A percentile compares a stretch with the other conserved stretches of the same genome.
phyloP scores from a whole-genome alignment of 169 alveolate species.

The Plasmodium billcollinsi region DNA sequence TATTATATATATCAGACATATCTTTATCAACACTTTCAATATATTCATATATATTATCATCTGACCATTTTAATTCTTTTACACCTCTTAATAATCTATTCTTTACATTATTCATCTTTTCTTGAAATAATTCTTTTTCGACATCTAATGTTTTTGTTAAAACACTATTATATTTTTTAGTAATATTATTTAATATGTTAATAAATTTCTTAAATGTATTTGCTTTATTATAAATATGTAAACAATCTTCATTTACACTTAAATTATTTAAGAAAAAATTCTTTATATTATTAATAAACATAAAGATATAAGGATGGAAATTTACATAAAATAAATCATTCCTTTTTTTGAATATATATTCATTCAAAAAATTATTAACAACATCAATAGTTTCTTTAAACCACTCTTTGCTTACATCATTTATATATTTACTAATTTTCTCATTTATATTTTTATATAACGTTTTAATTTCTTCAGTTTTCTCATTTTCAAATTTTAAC shows the following conservation, averaged over 20 bases:
- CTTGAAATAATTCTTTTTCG: constrained; percentile 56
- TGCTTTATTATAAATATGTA: constrained; percentile 53
- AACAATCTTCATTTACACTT: constrained; percentile 51
- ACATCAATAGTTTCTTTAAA: constrained; percentile 58
- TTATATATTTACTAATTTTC: constrained; percentile 57
- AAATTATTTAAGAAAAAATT: constrained; percentile 54
- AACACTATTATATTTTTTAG: constrained; percentile 40
- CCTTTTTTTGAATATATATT: constrained; percentile 50
- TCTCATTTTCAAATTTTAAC: constrained; percentile 34
- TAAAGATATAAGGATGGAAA: constrained; percentile 66
- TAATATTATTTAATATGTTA: constrained; percentile 30
- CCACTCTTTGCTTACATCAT: constrained; percentile 69
- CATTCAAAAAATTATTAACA: constrained; percentile 54
- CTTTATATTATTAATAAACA: constrained; percentile 55
- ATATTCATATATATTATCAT: constrained; percentile 32
- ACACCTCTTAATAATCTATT: constrained; percentile 39
- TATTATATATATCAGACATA: constrained; percentile 50
- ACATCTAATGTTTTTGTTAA: constrained; percentile 45
- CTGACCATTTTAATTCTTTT: constrained; percentile 55
- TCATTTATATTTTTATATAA: constrained; percentile 30
- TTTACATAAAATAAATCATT: constrained; percentile 46
- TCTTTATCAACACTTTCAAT: constrained; percentile 62
- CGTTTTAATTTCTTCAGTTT: constrained; percentile 43
- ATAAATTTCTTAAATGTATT: constrained; percentile 53
- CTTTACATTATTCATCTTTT: constrained; percentile 17